phyloP scores from a whole-genome alignment of 208 protist species.

The Blastocrithidia nonstop region DNA sequence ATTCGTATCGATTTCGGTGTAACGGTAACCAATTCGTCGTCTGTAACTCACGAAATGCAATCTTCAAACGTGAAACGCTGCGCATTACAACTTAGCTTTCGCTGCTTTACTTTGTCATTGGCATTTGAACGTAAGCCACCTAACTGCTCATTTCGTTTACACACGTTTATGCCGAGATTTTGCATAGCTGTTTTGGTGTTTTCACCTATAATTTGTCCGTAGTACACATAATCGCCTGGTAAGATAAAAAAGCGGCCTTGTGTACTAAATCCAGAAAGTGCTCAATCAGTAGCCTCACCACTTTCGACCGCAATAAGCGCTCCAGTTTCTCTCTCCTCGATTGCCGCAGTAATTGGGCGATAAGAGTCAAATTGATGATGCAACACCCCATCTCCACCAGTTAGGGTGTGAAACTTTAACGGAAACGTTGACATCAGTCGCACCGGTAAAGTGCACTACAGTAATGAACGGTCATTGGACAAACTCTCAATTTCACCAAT shows the following conservation, averaged over 20 bases:
- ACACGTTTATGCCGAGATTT: conserved; percentile 82
- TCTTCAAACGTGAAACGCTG: conserved; percentile 68
- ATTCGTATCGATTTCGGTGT: conserved; percentile 86
- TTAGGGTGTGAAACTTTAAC: conserved; percentile 74
- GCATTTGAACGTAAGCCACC: conserved; percentile 82
- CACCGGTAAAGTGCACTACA: conserved; percentile 82
- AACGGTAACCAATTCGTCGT: conserved; percentile 83
- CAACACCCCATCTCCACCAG: conserved; percentile 73
- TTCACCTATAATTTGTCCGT: conserved; percentile 84
- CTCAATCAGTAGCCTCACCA: conserved; percentile 79
- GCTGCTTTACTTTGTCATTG: conserved; percentile 72
- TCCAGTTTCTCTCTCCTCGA: conserved; percentile 61
- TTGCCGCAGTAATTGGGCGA: conserved; percentile 38
- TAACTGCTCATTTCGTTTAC: conserved; percentile 84
- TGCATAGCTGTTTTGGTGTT: conserved; percentile 77
- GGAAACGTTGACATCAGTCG: conserved; percentile 76
- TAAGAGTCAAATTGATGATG: conserved; percentile 83
- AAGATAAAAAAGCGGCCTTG: conserved; percentile 81
- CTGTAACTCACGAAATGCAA: conserved; percentile 74
- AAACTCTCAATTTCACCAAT: conserved; percentile 77
- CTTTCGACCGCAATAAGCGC: conserved; percentile 77
- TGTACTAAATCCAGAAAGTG: conserved; percentile 44
- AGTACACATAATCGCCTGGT: conserved; percentile 74
- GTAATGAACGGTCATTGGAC: conserved; percentile 50
- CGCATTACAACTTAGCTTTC: conserved; percentile 37